A percentile compares a stretch with the other conserved stretches of the same genome.
These are phyloP conservation scores for Prototheca cutis DNA, from an alignment of 163 green algal genomes.

Conservation along the genomic window DNA sequence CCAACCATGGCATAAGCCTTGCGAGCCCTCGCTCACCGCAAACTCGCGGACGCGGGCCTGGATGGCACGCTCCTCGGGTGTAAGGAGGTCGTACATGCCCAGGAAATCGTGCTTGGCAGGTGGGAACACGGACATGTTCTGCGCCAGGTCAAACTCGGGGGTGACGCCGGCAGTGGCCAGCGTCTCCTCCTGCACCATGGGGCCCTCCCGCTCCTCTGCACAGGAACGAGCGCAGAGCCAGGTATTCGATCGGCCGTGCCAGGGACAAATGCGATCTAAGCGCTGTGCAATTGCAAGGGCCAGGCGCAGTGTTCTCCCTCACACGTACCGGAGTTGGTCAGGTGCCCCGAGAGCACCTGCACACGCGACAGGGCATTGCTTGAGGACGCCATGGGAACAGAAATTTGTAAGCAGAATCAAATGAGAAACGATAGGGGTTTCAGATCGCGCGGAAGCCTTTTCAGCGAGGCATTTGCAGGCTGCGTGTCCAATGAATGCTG, in stretches of 20 bases:
- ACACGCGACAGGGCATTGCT: background rate
- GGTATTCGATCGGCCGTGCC: no score
- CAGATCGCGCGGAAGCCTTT: no score
- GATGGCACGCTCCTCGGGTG: slow-evolving; percentile 48
- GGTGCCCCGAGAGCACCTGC: background rate
- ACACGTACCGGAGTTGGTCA: background rate
- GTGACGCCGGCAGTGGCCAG: background rate
- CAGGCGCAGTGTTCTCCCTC: no score
- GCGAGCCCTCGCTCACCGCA: slow-evolving; percentile 13
- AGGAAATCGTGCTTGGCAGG: slow-evolving; percentile 56
- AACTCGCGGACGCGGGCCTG: slow-evolving; percentile 44
- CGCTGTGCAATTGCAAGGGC: no score
- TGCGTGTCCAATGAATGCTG: no score
- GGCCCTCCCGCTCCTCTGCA: background rate
- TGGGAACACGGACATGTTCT: slow-evolving; percentile 56
- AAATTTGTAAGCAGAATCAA: no score
- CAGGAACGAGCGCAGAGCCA: background rate
- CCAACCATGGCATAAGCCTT: background rate
- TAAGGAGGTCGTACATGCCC: slow-evolving; percentile 64
- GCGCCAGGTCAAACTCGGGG: slow-evolving; percentile 4
- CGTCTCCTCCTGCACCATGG: background rate
- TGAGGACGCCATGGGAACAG: background rate
- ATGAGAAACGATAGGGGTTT: no score
- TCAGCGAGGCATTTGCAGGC: no score
- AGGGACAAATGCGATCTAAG: no score